Base-by-base conservation (phyloP, 768 basidiomycete species). In the Leccinum uliginosum region DNA sequence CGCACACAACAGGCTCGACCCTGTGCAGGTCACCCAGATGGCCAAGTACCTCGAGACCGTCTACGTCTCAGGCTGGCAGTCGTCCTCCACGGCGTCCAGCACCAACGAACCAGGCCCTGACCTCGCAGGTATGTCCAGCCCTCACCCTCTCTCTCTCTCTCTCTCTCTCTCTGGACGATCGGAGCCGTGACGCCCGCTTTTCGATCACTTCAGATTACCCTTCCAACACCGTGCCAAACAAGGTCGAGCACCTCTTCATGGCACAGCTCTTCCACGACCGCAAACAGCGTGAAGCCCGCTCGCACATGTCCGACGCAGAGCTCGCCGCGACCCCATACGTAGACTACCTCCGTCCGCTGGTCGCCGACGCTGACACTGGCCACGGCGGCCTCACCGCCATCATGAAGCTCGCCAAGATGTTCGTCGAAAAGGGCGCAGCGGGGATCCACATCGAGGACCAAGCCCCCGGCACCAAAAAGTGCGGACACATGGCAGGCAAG, bases 241-340 rank as follows among this genome's bases (percentile, higher is more conserved):
- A 98, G 80, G 97, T 98, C 60, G 93, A 98, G 71, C 97, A 98
- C 61, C 81, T 98, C 53, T 98, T 98, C 83, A 83, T 89, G 80
- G 96, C 97, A 0, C 97, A 98, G 71, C 85, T 98, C 44, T 98
- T 98, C 86, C 97, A 99, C 71, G 97, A 99, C 76, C 88, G 96
- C 62, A 98, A 97, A 74, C 96, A 98, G 71, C 86, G 84, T 54
- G 90, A 93, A 69, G 83, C 77, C 7, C 89, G 93, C 23, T 83
- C 87, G 1, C 77, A 67, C 59, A 70, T 95, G 77, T 77, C 86
- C 24, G 85, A 89, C 14, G 77, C 80, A 26, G 84, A 93, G 68
- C 85, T 90, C 55, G 79, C 83, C 3, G 77, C 81, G 62, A 85
- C 87, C 0, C 88, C 89, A 0, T 70, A 71, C 56, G 75, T 96